Evolutionary conservation across 108 stramenopile genomes (phyloP).

Genomic region (Discostella stelligeroides): DNA sequence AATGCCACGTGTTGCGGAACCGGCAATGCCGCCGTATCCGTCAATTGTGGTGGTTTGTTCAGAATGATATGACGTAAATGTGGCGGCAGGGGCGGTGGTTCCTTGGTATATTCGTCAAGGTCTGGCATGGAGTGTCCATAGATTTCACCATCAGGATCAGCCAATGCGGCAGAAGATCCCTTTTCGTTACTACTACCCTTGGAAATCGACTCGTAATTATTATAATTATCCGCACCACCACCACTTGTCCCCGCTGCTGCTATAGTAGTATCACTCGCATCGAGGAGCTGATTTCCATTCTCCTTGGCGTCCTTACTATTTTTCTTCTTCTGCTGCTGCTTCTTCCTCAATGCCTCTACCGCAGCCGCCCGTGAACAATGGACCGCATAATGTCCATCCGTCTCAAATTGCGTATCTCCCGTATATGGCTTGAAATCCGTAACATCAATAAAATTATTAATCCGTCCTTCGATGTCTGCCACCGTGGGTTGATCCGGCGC

Average conservation of each 20-base stretch:
- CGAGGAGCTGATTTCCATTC: no score
- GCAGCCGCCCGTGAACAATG: conserved; percentile 51
- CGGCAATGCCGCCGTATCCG: conserved; percentile 92
- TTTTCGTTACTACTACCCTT: neutral
- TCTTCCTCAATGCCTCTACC: conserved; percentile 34
- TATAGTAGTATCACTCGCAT: no score
- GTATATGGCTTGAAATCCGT: conserved; percentile 96
- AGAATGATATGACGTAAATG: conserved; percentile 98
- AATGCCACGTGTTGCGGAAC: conserved; percentile 98
- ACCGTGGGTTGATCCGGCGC: conserved; percentile 96
- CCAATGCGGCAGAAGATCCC: conserved; percentile 9
- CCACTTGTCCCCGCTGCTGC: conserved; percentile 8
- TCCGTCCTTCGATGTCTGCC: conserved; percentile 96
- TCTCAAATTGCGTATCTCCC: conserved; percentile 91
- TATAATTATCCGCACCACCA: conserved; percentile 11
- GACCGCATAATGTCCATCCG: conserved; percentile 75
- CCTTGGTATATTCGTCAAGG: conserved; percentile 98
- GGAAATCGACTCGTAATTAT: no score
- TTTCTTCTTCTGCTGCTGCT: conserved; percentile 4
- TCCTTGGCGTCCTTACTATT: neutral
- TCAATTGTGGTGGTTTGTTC: conserved; percentile 92
- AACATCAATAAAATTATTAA: conserved; percentile 99
- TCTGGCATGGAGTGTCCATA: conserved; percentile 93
- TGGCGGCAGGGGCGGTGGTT: conserved; percentile 99
- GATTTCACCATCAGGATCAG: conserved; percentile 81